These are phyloP conservation scores for Leccinum incarnatum DNA, from an alignment of 768 basidiomycete species.

Conservation along the genomic window DNA sequence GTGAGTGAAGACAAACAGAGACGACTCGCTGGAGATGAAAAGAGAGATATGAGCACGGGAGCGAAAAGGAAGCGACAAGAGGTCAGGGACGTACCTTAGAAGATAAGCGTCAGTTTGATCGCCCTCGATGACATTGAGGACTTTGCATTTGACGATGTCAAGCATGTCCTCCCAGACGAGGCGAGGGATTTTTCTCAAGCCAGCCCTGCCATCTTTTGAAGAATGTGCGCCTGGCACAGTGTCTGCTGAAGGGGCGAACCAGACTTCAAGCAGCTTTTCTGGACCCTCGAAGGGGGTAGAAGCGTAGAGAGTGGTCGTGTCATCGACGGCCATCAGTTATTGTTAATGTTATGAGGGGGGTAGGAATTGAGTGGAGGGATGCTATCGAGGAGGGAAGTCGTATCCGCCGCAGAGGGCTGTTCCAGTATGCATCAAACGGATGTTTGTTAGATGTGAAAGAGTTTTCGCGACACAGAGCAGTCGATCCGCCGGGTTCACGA, in stretches of 20 bases:
- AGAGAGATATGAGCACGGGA: constrained; percentile 10
- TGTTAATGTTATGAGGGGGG: background rate
- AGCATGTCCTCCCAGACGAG: constrained; percentile 96
- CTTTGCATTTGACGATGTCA: constrained; percentile 93
- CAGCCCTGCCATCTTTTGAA: constrained; percentile 47
- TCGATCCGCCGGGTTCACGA: constrained; percentile 16
- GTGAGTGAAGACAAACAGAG: constrained; percentile 92
- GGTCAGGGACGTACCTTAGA: constrained; percentile 63
- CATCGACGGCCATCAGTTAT: constrained; percentile 25
- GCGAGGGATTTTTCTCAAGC: constrained; percentile 74
- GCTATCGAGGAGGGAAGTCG: constrained; percentile 48
- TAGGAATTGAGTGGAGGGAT: constrained; percentile 28
- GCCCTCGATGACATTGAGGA: constrained; percentile 86
- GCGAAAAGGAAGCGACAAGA: background rate
- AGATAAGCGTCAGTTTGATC: constrained; percentile 94
- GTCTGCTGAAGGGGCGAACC: constrained; percentile 84
- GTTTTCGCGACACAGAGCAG: constrained; percentile 16
- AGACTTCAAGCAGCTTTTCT: constrained; percentile 94
- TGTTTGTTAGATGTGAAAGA: constrained; percentile 11
- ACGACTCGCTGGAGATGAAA: constrained; percentile 78
- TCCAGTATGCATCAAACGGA: constrained; percentile 45
- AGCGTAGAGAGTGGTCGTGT: constrained; percentile 21
- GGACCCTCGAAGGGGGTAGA: constrained; percentile 83
- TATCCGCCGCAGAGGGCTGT: constrained; percentile 35
- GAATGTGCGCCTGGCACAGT: constrained; percentile 48